phyloP scores from a whole-genome alignment of 1,284 basidiomycete genomes.

The Athelia psychrophila region DNA sequence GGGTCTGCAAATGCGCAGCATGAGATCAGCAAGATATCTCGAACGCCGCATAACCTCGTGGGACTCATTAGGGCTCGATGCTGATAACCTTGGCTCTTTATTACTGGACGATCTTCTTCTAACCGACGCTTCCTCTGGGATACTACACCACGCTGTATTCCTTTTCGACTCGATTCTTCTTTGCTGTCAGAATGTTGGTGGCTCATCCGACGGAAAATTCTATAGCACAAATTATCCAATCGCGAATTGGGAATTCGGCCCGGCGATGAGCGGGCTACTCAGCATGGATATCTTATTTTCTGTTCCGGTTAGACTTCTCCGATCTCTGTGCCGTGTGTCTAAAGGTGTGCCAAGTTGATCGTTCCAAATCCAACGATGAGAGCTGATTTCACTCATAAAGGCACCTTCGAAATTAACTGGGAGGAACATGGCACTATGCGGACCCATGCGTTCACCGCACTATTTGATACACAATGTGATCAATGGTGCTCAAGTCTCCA shows the following conservation, averaged over 20 bases:
- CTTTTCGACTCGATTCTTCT: slow-evolving; percentile 31
- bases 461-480: slow-evolving; percentile 26
- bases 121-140: slow-evolving; percentile 17
- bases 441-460: slow-evolving; percentile 23
- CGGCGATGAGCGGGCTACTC: slow-evolving; percentile 23
- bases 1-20: slow-evolving; percentile 28
- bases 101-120: slow-evolving; percentile 30
- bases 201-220: slow-evolving; percentile 3
- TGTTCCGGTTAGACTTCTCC: slow-evolving; percentile 24
- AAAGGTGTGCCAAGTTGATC: slow-evolving; percentile 19
- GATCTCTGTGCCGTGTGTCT: slow-evolving; percentile 24
- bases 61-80: slow-evolving; percentile 18
- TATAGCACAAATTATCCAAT: slow-evolving; percentile 24
- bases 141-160: slow-evolving; percentile 25
- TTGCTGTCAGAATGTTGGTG: slow-evolving; percentile 25
- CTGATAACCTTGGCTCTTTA: slow-evolving; percentile 25
- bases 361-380: not conserved
- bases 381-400: not conserved
- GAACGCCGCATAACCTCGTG: slow-evolving; percentile 22
- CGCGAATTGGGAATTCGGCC: slow-evolving; percentile 33
- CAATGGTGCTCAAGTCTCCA: slow-evolving; percentile 31
- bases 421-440: slow-evolving; percentile 15
- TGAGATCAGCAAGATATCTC: slow-evolving; percentile 21
- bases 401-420: slow-evolving; percentile 32
- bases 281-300: slow-evolving; percentile 27